These are phyloP conservation scores for Podila epicladia DNA, from an alignment of 192 early-diverging fungal species.

Conservation along the genomic window DNA sequence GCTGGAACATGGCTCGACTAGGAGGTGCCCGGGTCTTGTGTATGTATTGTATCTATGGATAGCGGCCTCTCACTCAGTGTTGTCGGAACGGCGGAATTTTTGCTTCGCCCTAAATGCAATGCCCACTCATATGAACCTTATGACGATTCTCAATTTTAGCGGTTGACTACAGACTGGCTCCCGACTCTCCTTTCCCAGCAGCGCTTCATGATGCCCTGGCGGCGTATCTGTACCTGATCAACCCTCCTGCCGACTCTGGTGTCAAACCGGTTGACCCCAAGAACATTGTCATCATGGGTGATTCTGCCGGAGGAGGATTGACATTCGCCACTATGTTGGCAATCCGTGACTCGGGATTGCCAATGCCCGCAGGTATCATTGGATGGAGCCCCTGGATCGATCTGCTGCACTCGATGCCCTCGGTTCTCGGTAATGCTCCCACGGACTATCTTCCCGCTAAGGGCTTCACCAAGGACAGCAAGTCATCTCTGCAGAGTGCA, in stretches of 20 bases:
- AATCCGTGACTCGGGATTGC: constrained; percentile 65
- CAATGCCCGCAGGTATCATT: constrained; percentile 63
- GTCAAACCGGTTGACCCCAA: constrained; percentile 56
- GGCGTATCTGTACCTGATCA: constrained; percentile 74
- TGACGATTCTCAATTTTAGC: constrained; percentile 25
- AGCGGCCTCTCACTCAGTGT: background rate
- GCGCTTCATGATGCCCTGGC: constrained; percentile 85
- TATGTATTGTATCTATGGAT: constrained; percentile 1
- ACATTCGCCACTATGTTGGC: constrained; percentile 62
- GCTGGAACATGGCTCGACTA: constrained; percentile 59
- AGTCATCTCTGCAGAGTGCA: constrained; percentile 13
- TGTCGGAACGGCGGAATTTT: too few species aligned
- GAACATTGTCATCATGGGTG: constrained; percentile 72
- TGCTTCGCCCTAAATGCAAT: background rate
- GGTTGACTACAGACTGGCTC: constrained; percentile 84
- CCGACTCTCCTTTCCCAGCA: constrained; percentile 82
- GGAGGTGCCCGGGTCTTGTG: constrained; percentile 56
- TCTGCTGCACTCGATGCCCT: constrained; percentile 59
- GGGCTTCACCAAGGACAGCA: constrained; percentile 35
- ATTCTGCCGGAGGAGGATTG: constrained; percentile 76
- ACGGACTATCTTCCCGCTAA: constrained; percentile 59
- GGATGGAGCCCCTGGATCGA: constrained; percentile 72
- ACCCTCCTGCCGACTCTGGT: constrained; percentile 56
- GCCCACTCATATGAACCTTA: background rate
- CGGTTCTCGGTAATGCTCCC: constrained; percentile 22